Percentiles rank a stretch among this genome's conserved stretches.
Evolutionary conservation across 768 basidiomycete species (phyloP).

Genomic region (Mycena capillaripes): DNA sequence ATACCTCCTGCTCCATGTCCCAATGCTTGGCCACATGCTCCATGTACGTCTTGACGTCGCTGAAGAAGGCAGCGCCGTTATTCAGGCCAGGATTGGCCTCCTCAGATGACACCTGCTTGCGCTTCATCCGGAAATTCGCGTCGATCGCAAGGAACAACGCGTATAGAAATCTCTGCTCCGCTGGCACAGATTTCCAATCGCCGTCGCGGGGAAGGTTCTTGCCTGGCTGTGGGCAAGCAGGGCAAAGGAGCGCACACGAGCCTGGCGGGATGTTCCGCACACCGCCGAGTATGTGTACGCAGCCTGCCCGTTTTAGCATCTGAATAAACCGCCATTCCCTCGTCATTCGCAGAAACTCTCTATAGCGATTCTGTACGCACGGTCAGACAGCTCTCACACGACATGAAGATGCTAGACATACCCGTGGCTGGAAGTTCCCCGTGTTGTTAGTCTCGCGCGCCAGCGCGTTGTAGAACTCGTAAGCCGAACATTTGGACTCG

Average conservation of each 20-base stretch:
- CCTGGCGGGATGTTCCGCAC: not conserved
- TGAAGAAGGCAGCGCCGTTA: constrained; percentile 46
- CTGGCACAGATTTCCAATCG: constrained; percentile 38
- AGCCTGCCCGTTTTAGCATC: constrained; percentile 30
- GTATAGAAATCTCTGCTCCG: constrained; percentile 40
- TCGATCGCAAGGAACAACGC: constrained; percentile 39
- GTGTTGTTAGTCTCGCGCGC: constrained; percentile 47
- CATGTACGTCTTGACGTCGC: constrained; percentile 42
- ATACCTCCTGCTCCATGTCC: constrained; percentile 12
- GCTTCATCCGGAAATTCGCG: constrained; percentile 40
- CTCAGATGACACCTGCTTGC: constrained; percentile 42
- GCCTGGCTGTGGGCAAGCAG: constrained; percentile 43
- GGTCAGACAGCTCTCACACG: not conserved
- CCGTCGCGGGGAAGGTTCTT: constrained; percentile 38
- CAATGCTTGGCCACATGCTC: constrained; percentile 24
- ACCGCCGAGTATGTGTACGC: constrained; percentile 21
- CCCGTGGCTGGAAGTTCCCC: constrained; percentile 31
- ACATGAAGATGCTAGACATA: constrained; percentile 14
- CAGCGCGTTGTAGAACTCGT: constrained; percentile 48
- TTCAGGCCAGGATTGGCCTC: constrained; percentile 44
- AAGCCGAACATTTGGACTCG: constrained; percentile 48
- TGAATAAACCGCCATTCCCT: constrained; percentile 31
- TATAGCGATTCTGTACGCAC: constrained; percentile 30
- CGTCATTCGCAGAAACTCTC: constrained; percentile 24
- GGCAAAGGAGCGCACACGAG: constrained; percentile 34